These are phyloP conservation scores for Cladorrhinum sp. DNA, from an alignment of 2,329 filamentous ascomycete species.

Conservation along the genomic window DNA sequence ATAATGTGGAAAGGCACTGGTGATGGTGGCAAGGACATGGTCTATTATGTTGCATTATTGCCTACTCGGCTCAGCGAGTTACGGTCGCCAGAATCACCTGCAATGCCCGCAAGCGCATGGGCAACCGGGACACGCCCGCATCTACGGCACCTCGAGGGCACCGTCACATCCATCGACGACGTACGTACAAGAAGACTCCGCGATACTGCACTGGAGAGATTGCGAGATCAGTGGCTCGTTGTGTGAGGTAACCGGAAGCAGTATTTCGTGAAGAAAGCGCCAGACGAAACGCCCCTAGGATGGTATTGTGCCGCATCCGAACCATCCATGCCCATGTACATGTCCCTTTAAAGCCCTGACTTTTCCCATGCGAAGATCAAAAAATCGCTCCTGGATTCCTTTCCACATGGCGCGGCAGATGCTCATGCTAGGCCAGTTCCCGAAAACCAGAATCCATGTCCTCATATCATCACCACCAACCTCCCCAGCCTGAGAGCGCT, in stretches of 20 bases:
- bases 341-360: slow-evolving; percentile 26
- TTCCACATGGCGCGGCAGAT: slow-evolving; percentile 24
- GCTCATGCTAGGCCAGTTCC: slow-evolving; percentile 26
- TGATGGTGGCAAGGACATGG: background rate
- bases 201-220: slow-evolving; percentile 4
- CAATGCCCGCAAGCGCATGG: background rate
- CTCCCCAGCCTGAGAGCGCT: slow-evolving; percentile 42
- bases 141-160: background rate
- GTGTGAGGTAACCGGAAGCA: slow-evolving; percentile 23
- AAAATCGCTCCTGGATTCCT: slow-evolving; percentile 26
- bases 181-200: background rate
- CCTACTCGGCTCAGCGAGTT: background rate
- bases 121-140: background rate
- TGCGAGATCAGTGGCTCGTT: slow-evolving; percentile 4
- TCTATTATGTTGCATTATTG: background rate
- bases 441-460: slow-evolving; percentile 25
- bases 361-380: slow-evolving; percentile 27
- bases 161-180: background rate
- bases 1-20: background rate
- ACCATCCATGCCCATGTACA: slow-evolving; percentile 31
- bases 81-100: background rate
- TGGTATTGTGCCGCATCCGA: slow-evolving; percentile 30
- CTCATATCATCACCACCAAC: slow-evolving; percentile 22
- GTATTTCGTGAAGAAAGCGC: slow-evolving; percentile 27
- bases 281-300: slow-evolving; percentile 31